phyloP scores from a whole-genome alignment of 1,139 yeast genomes.

The Scheffersomyces insectosa region DNA sequence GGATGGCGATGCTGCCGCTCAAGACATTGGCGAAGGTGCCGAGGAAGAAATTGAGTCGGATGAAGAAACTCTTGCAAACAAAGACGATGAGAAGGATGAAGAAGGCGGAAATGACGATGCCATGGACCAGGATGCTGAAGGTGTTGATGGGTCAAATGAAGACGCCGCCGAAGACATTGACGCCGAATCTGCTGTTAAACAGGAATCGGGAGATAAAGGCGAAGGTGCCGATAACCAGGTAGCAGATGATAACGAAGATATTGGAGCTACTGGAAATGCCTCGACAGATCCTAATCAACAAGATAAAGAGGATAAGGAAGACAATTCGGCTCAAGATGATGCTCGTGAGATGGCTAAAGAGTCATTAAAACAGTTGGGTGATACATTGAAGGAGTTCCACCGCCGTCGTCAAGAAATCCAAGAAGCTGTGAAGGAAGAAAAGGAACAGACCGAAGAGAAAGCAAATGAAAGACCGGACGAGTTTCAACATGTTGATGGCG shows the following conservation, averaged over 20 bases:
- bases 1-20: constrained; percentile 30
- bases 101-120: constrained; percentile 29
- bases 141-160: constrained; percentile 50
- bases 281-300: constrained; percentile 47
- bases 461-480: constrained; percentile 79
- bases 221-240: constrained; percentile 77
- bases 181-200: constrained; percentile 68
- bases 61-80: constrained; percentile 19
- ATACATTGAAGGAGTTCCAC: constrained; percentile 86
- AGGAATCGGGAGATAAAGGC: constrained; percentile 68
- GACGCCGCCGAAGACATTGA: constrained; percentile 54
- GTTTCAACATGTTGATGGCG: constrained; percentile 89
- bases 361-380: constrained; percentile 85
- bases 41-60: constrained; percentile 13
- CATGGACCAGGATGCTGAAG: constrained; percentile 32
- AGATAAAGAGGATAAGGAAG: constrained; percentile 29
- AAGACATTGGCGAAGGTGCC: constrained; percentile 20
- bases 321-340: constrained; percentile 47
- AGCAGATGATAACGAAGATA: constrained; percentile 64
- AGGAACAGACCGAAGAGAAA: constrained; percentile 46
- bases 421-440: constrained; percentile 53
- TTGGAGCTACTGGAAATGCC: constrained; percentile 72
- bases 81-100: constrained; percentile 25
- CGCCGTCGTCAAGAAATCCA: constrained; percentile 85
- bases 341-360: constrained; percentile 77